phyloP scores from a whole-genome alignment of 2,329 filamentous ascomycete species.

The Ilyonectria mors-panacis region DNA sequence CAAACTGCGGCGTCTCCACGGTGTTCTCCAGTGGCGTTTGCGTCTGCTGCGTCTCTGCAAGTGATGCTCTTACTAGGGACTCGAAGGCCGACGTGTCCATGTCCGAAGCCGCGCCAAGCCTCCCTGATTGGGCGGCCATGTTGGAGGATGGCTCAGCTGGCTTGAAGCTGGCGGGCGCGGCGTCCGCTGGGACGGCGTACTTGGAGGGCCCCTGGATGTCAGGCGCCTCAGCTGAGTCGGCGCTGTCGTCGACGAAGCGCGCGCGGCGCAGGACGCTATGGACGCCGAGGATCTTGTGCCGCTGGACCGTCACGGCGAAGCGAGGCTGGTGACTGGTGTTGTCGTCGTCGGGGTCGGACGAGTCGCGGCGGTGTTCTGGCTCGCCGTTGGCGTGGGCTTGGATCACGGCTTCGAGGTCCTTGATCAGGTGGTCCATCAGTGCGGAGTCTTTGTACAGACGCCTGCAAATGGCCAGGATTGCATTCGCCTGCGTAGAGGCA shows the following conservation, averaged over 20 bases:
- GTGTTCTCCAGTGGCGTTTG: not conserved
- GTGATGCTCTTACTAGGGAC: not conserved
- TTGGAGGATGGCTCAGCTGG: not conserved
- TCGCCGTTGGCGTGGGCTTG: conserved; percentile 3
- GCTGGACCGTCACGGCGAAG: conserved; percentile 9
- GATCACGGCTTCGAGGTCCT: conserved; percentile 14
- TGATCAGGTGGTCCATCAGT: conserved; percentile 2
- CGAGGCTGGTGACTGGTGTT: conserved; percentile 8
- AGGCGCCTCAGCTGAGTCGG: not conserved
- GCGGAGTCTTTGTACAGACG: not conserved
- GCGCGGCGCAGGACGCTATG: conserved; percentile 25
- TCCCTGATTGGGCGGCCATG: not conserved
- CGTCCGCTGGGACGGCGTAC: too few species aligned
- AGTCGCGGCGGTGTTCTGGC: not conserved
- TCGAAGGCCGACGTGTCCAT: not conserved
- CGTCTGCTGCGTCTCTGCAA: not conserved
- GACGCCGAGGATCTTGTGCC: conserved; percentile 14
- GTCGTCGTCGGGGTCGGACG: conserved; percentile 21
- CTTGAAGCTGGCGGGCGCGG: too few species aligned
- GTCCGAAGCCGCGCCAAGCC: not conserved
- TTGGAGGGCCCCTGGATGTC: too few species aligned
- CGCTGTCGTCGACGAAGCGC: conserved; percentile 28
- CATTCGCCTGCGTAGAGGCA: not conserved
- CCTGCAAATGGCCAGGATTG: conserved; percentile 1
- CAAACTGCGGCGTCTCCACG: not conserved